phyloP scores from a whole-genome alignment of 2,329 filamentous ascomycete genomes.

The Aspergillus pseudonomiae region DNA sequence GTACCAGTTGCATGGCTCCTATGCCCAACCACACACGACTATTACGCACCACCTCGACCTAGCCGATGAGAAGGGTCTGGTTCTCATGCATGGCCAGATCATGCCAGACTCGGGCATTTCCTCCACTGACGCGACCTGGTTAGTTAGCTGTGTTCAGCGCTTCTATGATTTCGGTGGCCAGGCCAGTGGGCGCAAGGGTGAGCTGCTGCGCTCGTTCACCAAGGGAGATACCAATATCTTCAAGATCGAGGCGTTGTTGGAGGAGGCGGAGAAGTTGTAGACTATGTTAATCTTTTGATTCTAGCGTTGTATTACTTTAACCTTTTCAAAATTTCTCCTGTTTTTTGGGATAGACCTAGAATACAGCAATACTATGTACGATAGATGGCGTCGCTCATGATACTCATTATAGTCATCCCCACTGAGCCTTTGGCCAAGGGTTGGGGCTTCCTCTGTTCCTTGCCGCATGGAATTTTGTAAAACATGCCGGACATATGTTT shows the following conservation, averaged over 20 bases:
- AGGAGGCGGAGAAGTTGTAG: conserved; percentile 81
- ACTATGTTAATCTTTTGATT: neutral
- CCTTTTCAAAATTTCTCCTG: neutral
- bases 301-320: neutral
- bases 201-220: conserved; percentile 79
- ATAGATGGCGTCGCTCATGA: neutral
- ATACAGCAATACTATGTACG: neutral
- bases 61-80: conserved; percentile 71
- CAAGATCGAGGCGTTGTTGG: conserved; percentile 79
- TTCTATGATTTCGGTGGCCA: conserved; percentile 74
- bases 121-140: conserved; percentile 81
- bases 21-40: conserved; percentile 87
- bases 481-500: neutral
- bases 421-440: neutral
- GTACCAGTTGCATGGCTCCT: conserved; percentile 89
- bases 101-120: conserved; percentile 74
- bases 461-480: neutral
- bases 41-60: conserved; percentile 90
- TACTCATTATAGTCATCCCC: neutral
- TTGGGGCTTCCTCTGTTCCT: neutral
- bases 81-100: conserved; percentile 83
- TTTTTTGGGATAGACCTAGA: neutral
- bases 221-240: conserved; percentile 73
- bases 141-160: conserved; percentile 89
- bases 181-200: conserved; percentile 62